Conservation (phyloP, 2,329 filamentous ascomycete species). For the Dactylellina haptotyla region DNA sequence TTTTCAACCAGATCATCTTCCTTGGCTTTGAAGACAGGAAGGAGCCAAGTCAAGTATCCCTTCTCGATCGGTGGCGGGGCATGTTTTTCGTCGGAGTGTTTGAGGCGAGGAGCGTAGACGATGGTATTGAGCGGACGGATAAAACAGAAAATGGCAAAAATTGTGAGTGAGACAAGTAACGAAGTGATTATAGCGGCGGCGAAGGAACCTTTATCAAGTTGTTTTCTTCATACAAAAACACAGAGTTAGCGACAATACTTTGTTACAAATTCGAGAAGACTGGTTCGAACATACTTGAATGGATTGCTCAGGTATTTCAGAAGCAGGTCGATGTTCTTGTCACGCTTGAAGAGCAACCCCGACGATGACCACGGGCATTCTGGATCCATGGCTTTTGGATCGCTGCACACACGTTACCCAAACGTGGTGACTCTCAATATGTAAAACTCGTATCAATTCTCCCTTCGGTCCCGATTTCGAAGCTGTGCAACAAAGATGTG, state of each 20-base stretch:
- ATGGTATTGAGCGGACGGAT: conserved; percentile 89
- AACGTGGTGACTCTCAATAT: no score
- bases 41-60: conserved; percentile 87
- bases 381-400: conserved; percentile 28
- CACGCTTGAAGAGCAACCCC: conserved; percentile 25
- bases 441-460: no score
- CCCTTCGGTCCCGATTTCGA: no score
- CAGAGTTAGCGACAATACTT: not conserved
- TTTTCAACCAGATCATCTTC: conserved; percentile 82
- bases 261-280: not conserved
- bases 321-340: conserved; percentile 8
- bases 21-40: conserved; percentile 78
- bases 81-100: conserved; percentile 90
- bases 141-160: conserved; percentile 85
- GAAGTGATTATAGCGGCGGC: conserved; percentile 83
- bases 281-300: conserved; percentile 29
- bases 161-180: conserved; percentile 75
- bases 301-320: conserved; percentile 22
- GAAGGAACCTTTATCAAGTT: conserved; percentile 68
- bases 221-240: conserved; percentile 60
- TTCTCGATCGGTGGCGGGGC: conserved; percentile 86
- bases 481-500: not conserved
- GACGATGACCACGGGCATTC: conserved; percentile 45
- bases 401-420: no score
- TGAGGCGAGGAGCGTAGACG: conserved; percentile 93